Conservation (phyloP, 768 basidiomycete genomes). For the Zangia roseola region DNA sequence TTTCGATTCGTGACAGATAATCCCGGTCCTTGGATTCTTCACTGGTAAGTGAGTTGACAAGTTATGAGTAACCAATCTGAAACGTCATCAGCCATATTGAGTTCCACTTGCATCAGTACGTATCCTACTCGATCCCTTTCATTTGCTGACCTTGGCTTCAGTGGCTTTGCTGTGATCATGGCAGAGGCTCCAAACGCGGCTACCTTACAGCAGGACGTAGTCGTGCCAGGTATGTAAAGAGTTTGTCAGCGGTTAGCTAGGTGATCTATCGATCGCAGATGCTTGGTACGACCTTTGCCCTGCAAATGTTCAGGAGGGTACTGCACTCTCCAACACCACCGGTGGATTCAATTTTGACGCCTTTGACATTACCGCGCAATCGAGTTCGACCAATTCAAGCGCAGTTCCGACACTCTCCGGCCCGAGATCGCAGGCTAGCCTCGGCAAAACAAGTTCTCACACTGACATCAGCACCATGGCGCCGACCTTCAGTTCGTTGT, state of each 20-base stretch:
- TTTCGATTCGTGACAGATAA: slow-evolving; percentile 66
- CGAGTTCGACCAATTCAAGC: not conserved
- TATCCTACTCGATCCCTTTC: not conserved
- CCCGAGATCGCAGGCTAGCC: not conserved
- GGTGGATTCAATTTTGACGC: slow-evolving; percentile 19
- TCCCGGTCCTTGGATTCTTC: slow-evolving; percentile 59
- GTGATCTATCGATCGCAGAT: slow-evolving; percentile 3
- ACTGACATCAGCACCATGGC: slow-evolving; percentile 20
- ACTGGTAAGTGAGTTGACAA: slow-evolving; percentile 29
- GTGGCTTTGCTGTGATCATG: slow-evolving; percentile 32
- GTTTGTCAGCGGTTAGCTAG: not conserved
- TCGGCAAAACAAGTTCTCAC: slow-evolving; percentile 5
- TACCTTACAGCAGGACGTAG: slow-evolving; percentile 15
- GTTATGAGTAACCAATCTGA: not conserved
- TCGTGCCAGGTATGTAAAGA: slow-evolving; percentile 20
- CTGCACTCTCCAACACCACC: slow-evolving; percentile 15
- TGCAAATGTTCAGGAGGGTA: slow-evolving; percentile 12
- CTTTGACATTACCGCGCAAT: slow-evolving; percentile 5
- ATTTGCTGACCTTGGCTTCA: slow-evolving; percentile 9
- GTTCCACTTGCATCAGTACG: slow-evolving; percentile 29
- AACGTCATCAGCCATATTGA: slow-evolving; percentile 28
- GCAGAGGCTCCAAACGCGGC: slow-evolving; percentile 25
- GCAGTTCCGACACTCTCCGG: not conserved
- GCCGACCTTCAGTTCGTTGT: slow-evolving; percentile 10
- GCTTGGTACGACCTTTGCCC: slow-evolving; percentile 24